A percentile compares a stretch with the other conserved stretches of the same genome.
Conservation (phyloP, 495 filamentous ascomycete genomes). For the Xylaria palmicola region DNA sequence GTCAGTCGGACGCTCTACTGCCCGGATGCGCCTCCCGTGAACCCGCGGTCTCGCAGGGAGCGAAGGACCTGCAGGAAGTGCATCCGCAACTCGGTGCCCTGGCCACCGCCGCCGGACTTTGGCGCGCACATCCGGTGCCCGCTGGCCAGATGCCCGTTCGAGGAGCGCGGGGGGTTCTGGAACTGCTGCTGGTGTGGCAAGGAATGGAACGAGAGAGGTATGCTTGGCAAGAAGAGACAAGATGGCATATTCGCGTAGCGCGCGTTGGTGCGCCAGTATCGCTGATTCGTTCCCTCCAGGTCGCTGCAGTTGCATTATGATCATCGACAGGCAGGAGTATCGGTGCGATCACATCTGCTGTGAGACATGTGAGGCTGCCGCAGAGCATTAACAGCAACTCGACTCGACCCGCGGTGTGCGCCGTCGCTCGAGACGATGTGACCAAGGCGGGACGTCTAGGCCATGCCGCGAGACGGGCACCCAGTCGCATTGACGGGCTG, state of each 20-base stretch:
- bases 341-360: conserved; percentile 45
- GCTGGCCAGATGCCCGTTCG: conserved; percentile 36
- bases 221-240: neutral
- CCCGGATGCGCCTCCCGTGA: conserved; percentile 28
- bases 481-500: neutral
- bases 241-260: neutral
- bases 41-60: conserved; percentile 19
- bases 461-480: neutral
- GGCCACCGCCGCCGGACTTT: conserved; percentile 36
- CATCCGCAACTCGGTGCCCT: conserved; percentile 34
- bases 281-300: conserved; percentile 19
- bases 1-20: conserved; percentile 37
- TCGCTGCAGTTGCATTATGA: conserved; percentile 41
- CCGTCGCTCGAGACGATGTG: neutral
- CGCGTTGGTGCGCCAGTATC: neutral
- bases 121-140: conserved; percentile 32
- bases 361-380: conserved; percentile 33
- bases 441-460: neutral
- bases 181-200: conserved; percentile 46
- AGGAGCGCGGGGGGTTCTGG: conserved; percentile 37
- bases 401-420: neutral
- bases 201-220: conserved; percentile 36
- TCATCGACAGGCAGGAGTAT: conserved; percentile 37
- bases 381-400: conserved; percentile 18
- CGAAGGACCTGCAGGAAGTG: conserved; percentile 34